These are phyloP conservation scores for Russula ochroleuca DNA, from an alignment of 768 basidiomycete species.

Conservation along the genomic window DNA sequence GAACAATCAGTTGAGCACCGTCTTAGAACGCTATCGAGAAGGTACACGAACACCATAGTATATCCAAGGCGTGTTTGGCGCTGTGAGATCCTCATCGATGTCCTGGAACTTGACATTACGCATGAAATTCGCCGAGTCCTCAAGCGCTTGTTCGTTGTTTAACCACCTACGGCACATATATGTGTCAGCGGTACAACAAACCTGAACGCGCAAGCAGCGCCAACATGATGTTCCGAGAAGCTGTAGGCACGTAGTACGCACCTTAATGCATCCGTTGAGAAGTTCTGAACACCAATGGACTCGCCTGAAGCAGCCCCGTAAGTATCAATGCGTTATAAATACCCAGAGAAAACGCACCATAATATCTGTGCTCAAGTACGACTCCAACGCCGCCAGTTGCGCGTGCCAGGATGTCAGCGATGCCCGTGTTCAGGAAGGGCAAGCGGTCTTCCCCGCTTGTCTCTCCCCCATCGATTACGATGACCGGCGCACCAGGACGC, in stretches of 20 bases:
- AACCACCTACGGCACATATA: slow-evolving; percentile 57
- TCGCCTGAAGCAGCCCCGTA: slow-evolving; percentile 43
- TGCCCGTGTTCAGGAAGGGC: slow-evolving; percentile 49
- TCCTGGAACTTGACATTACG: slow-evolving; percentile 68
- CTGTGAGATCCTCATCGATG: slow-evolving; percentile 64
- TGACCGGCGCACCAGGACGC: slow-evolving; percentile 71
- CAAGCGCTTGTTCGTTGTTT: slow-evolving; percentile 82
- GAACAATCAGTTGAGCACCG: neutral
- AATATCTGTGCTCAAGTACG: slow-evolving; percentile 91
- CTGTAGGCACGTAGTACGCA: slow-evolving; percentile 35
- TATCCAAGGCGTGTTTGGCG: slow-evolving; percentile 78
- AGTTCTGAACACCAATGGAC: slow-evolving; percentile 70
- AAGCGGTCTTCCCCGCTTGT: slow-evolving; percentile 71
- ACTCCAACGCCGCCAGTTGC: slow-evolving; percentile 86
- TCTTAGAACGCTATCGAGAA: neutral
- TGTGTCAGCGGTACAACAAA: neutral
- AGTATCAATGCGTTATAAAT: slow-evolving; percentile 21
- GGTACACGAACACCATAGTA: slow-evolving; percentile 75
- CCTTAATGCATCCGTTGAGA: slow-evolving; percentile 82
- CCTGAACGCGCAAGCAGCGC: neutral
- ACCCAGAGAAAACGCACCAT: slow-evolving; percentile 44
- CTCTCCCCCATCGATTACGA: slow-evolving; percentile 91
- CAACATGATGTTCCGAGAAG: too few relatives aligned
- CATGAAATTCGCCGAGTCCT: slow-evolving; percentile 93
- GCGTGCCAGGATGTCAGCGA: slow-evolving; percentile 78